Base-by-base conservation (phyloP, 2,329 filamentous ascomycete species). In the Neoascochyta sp. region DNA sequence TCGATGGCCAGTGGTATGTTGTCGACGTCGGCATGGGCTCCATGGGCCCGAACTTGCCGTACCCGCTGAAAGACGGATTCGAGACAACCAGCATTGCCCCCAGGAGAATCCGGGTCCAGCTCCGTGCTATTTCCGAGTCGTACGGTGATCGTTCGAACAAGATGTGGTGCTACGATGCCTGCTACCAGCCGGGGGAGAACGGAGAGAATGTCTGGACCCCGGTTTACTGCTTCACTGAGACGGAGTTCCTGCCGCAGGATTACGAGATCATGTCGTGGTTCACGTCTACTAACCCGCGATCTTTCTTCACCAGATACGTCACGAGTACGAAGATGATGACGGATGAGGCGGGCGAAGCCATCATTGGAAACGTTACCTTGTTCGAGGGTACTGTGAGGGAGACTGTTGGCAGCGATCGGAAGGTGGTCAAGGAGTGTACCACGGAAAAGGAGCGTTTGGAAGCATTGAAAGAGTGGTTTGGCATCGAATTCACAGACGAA, bases 11-110 rank as follows among this genome's bases (percentile, higher is more conserved):
- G 9, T 41, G 34, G 32, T 50, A 34, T 27, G 29, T 53, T 3
- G 56, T 64, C 2, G 64, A 66, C 27, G 57, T 65, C 1, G 64
- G 63, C 3, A 64, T 64, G 32, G 52, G 50, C 2, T 15, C 31
- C 9, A 43, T 43, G 34, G 43, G 37, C 0, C 43, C 43, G 2
- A 41, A 39, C 16, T 3, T 43, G 9, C 26, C 37, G 1, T 43
- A 37, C 10, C 43, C 34, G 3, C 6, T 43, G 14, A 8, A 13
- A 14, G 23, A 41, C n/a, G 37, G 34, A 3, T 43, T 39, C 9
- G 34, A 41, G 13, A 43, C 32, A 9, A 39, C 25, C 9, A 43
- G 40, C 8, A 32, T 46, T 10, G 37, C 34, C 13, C 40, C 40
- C 2, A 11, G 39, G 1, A 34, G 13, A 13, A 41, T 40, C 4